Conservation (phyloP, 306 rosid species). For the Albizia julibrissin region DNA sequence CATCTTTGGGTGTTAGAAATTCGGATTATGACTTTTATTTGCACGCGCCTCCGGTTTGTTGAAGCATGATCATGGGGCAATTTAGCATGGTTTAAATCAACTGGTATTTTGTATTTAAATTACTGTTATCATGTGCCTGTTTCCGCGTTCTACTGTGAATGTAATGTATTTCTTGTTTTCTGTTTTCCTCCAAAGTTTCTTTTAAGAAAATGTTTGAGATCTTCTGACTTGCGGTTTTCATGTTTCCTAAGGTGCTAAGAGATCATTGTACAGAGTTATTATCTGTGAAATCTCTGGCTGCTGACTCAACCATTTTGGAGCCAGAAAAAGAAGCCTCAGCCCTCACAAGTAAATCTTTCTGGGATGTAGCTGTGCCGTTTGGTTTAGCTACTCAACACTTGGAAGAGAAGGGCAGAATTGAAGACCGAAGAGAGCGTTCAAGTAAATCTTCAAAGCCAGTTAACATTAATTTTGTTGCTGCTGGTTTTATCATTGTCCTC, state of each 20-base stretch:
- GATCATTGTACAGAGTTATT: slow-evolving; percentile 47
- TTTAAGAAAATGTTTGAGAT: not conserved
- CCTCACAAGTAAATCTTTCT: slow-evolving; percentile 54
- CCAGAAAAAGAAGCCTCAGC: slow-evolving; percentile 63
- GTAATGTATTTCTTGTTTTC: not conserved
- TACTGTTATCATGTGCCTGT: not conserved
- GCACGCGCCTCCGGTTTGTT: slow-evolving; percentile 24
- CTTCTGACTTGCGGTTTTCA: slow-evolving; percentile 22
- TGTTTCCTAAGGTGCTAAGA: slow-evolving; percentile 41
- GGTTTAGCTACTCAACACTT: slow-evolving; percentile 32
- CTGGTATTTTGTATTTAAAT: not conserved
- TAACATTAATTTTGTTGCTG: slow-evolving; percentile 46
- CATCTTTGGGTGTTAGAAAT: not conserved
- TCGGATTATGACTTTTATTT: slow-evolving; percentile 20
- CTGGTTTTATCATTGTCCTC: slow-evolving; percentile 58
- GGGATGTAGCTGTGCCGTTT: slow-evolving; percentile 65
- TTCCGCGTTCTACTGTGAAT: not conserved
- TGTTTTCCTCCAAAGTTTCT: not conserved
- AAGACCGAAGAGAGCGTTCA: slow-evolving; percentile 33
- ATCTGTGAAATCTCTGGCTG: slow-evolving; percentile 54
- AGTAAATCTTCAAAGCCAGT: slow-evolving; percentile 31
- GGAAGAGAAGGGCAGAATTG: slow-evolving; percentile 37
- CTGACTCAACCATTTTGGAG: slow-evolving; percentile 57
- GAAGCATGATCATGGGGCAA: not conserved
- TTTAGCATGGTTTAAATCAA: not conserved